Base-by-base conservation (phyloP, 495 filamentous ascomycete species). In the Haplographium delicatum region DNA sequence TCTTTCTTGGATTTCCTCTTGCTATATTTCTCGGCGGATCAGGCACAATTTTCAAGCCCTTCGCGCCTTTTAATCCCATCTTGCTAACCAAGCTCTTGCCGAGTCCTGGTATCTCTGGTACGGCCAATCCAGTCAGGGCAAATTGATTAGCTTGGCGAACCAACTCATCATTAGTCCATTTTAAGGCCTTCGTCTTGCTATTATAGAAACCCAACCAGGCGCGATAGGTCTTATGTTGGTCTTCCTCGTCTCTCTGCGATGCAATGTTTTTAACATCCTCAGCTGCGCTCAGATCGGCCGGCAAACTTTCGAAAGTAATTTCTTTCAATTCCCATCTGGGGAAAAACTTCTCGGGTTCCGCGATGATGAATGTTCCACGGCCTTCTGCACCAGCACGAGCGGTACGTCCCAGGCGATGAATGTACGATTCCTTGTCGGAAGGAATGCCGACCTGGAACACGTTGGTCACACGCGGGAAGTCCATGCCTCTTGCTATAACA, bases 391-490 rank as follows among this genome's bases (percentile, higher is more conserved):
- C 84, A 19, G 82, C 84, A 55, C 85, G 80, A 3, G 73, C 85
- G 2, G 85, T 88, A 16, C 85, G 81, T 15, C 85, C 85, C 5
- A 88, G 70, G 20, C 85, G 83, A 59, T 89, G 85, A 47, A 88
- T 75, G 65, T 89, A 89, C 35, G 82, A 78, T 54, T 86, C 81
- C 20, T 74, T 72, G 43, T 74, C 72, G 1, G 72, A 61, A 8
- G 85, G 83, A 16, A 81, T 55, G 24, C 84, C 83, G 5, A 84
- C 63, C 60, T 89, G 85, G 45, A 89, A 75, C 54, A 89, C 82
- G 50, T 85, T 81, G 30, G 80, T 84, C 27, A 87, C 84, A 39
- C 77, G 75, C 1, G 83, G 84, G 62, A 88, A 88, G 62, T 89
- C 84, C 81, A 89, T 85, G 24, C 84, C 84, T 44, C 84, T 76